Evolutionary conservation across 805 yeast genomes (phyloP).

Genomic region (Debaryomyces prosopidis): DNA sequence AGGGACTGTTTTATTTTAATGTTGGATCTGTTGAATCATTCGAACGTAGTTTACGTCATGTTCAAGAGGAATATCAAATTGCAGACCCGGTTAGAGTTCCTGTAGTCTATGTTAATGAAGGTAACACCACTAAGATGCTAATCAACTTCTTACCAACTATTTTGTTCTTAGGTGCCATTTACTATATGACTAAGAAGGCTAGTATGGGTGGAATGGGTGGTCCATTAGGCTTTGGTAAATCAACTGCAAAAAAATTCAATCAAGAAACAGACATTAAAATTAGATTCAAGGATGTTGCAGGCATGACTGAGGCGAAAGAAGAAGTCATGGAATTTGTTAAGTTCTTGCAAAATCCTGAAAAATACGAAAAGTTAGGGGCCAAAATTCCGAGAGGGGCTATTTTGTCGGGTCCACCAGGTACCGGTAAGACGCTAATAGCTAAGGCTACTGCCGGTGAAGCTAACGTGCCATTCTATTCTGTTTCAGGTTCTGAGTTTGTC

Average conservation of each 20-base stretch:
- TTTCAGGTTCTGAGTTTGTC: conserved; percentile 95
- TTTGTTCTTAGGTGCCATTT: conserved; percentile 83
- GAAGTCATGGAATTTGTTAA: conserved; percentile 98
- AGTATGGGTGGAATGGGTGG: conserved; percentile 81
- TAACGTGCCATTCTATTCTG: conserved; percentile 93
- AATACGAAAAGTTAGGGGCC: conserved; percentile 92
- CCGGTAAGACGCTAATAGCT: conserved; percentile 96
- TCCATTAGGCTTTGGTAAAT: conserved; percentile 79
- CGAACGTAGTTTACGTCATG: conserved; percentile 74
- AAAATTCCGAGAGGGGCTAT: conserved; percentile 98
- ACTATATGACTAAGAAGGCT: conserved; percentile 74
- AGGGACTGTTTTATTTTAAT: conserved; percentile 52
- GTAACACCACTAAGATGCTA: conserved; percentile 60
- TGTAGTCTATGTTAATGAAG: conserved; percentile 73
- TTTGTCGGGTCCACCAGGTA: conserved; percentile 97
- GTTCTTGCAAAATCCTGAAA: conserved; percentile 85
- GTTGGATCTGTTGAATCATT: conserved; percentile 90
- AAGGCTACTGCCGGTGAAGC: conserved; percentile 99
- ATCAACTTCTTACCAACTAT: conserved; percentile 86
- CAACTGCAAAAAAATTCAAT: conserved; percentile 88
- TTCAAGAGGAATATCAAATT: conserved; percentile 69
- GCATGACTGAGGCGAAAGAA: conserved; percentile 94
- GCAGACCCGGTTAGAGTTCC: conserved; percentile 72
- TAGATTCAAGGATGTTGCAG: conserved; percentile 93
- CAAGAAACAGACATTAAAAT: conserved; percentile 88